These are phyloP conservation scores for Pseudocercospora vitis DNA, from an alignment of 2,329 filamentous ascomycete species.

Conservation along the genomic window DNA sequence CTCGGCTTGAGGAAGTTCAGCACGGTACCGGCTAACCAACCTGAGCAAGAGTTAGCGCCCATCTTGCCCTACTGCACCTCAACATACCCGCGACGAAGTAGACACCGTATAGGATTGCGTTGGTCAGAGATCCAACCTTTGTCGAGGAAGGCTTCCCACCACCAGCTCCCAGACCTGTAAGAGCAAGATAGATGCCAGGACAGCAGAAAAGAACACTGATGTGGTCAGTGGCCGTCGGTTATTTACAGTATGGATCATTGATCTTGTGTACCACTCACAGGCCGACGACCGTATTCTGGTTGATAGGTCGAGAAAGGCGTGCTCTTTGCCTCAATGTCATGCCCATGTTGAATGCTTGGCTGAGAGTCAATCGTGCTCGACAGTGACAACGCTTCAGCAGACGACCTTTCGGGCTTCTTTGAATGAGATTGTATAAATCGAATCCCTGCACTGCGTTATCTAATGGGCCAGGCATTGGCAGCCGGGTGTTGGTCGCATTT, in stretches of 20 bases:
- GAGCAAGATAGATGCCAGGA: conserved; percentile 8
- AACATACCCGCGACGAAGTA: conserved; percentile 2
- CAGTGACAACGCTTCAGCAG: not conserved
- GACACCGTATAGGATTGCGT: conserved; percentile 11
- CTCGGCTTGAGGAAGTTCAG: conserved; percentile 7
- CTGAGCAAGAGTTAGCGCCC: not conserved
- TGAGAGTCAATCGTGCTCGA: not conserved
- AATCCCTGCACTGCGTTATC: not conserved
- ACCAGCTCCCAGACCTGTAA: conserved; percentile 9
- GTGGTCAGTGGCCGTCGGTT: not conserved
- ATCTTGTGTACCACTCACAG: too few species aligned
- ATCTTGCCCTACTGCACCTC: not conserved
- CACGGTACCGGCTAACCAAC: conserved; percentile 5
- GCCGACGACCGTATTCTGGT: not conserved
- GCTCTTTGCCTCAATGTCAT: not conserved
- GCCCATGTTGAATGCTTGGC: not conserved
- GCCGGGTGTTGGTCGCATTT: not conserved
- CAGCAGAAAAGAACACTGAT: not conserved
- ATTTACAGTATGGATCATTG: too few species aligned
- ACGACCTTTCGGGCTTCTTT: not conserved
- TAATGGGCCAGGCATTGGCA: not conserved
- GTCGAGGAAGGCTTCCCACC: conserved; percentile 8
- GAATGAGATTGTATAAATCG: too few species aligned
- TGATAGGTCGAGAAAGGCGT: not conserved
- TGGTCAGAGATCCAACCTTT: not conserved